These are phyloP conservation scores for Solanum bukasovii DNA, from an alignment of 257 asterid genomes.

Conservation along the genomic window DNA sequence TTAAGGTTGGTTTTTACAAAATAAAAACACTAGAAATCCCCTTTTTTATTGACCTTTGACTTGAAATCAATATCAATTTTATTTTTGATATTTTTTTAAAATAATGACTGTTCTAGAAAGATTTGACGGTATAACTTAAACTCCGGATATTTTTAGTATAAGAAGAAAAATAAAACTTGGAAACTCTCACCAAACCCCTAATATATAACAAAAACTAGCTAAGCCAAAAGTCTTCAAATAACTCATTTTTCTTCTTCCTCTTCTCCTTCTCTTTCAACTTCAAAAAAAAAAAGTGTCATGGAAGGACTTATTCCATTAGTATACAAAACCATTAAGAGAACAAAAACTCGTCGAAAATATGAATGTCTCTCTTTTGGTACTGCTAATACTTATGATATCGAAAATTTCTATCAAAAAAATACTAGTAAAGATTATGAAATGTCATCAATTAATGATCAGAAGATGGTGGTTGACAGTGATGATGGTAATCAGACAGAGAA, in stretches of 20 bases:
- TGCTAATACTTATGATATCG: not conserved
- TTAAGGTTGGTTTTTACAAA: not conserved
- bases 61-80: not conserved
- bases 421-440: not conserved
- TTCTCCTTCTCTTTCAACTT: not conserved
- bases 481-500: not conserved
- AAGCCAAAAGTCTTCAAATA: not conserved
- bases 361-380: constrained; percentile 6
- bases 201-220: not conserved
- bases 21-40: not conserved
- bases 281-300: not conserved
- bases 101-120: not conserved
- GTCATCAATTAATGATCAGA: not conserved
- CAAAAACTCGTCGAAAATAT: not conserved
- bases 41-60: not conserved
- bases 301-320: constrained; percentile 15
- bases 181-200: not conserved
- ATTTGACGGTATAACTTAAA: not conserved
- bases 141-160: not conserved
- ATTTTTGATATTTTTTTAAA: not conserved
- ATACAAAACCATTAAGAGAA: constrained; percentile 6
- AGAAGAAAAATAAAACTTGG: not conserved
- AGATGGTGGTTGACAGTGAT: not conserved
- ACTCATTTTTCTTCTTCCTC: not conserved
- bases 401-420: constrained; percentile 5